These are phyloP conservation scores for Datura wrightii DNA, from an alignment of 257 asterid species.

Conservation along the genomic window DNA sequence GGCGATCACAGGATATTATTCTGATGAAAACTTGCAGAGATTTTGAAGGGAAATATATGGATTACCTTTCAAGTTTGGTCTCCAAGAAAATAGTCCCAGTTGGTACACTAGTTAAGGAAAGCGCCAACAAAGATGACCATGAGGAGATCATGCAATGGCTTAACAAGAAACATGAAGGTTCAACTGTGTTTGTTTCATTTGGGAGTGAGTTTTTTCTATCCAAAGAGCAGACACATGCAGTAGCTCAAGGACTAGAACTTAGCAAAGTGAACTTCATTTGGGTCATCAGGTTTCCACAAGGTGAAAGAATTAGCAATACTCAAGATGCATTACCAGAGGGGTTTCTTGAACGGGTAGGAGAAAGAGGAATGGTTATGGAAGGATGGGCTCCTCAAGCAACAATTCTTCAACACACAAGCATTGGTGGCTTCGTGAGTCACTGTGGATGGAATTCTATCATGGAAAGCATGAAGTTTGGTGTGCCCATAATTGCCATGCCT, in stretches of 20 bases:
- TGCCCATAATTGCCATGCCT: slow-evolving; percentile 47
- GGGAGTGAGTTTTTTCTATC: slow-evolving; percentile 56
- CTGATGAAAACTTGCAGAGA: slow-evolving; percentile 50
- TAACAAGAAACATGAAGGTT: slow-evolving; percentile 36
- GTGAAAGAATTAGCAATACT: slow-evolving; percentile 16
- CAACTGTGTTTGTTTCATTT: slow-evolving; percentile 52
- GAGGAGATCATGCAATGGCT: slow-evolving; percentile 42
- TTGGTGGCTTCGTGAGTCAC: neutral
- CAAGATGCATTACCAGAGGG: slow-evolving; percentile 44
- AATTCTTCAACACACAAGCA: slow-evolving; percentile 34
- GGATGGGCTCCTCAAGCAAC: slow-evolving; percentile 48
- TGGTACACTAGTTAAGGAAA: slow-evolving; percentile 51
- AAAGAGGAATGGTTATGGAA: slow-evolving; percentile 40
- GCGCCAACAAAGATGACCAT: slow-evolving; percentile 17
- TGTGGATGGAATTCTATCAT: slow-evolving; percentile 38
- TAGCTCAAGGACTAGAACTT: slow-evolving; percentile 50
- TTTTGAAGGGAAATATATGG: slow-evolving; percentile 48
- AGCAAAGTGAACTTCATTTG: slow-evolving; percentile 54
- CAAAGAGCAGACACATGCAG: slow-evolving; percentile 42
- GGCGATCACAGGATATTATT: neutral
- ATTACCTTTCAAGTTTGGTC: slow-evolving; percentile 28
- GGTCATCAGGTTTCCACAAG: slow-evolving; percentile 57
- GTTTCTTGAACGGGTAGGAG: slow-evolving; percentile 35
- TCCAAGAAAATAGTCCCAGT: slow-evolving; percentile 45
- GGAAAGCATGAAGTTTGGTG: slow-evolving; percentile 42